Evolutionary conservation across 108 stramenopile genomes (phyloP).

Genomic region (Pseudonitzschia delicatissima): DNA sequence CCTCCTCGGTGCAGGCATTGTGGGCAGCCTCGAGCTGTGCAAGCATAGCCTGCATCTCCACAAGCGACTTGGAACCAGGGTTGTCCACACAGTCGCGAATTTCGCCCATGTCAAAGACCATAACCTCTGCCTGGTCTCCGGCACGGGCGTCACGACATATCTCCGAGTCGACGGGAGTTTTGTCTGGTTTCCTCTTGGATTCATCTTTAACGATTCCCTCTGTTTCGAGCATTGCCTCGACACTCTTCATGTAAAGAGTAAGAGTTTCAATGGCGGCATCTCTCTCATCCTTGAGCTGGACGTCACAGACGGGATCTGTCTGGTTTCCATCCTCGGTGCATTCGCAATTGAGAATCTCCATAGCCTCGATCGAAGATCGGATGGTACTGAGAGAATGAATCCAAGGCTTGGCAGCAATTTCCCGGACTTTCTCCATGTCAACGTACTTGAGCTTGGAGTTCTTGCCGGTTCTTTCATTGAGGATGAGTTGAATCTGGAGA

Average conservation of each 20-base stretch:
- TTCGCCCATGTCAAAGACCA: constrained; percentile 2
- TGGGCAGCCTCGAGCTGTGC: background rate
- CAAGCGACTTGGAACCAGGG: background rate
- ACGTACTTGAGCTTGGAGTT: constrained; percentile 3
- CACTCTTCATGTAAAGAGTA: constrained; percentile 4
- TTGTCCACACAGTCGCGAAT: constrained; percentile 3
- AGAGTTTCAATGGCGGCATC: constrained; percentile 1
- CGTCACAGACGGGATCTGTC: constrained; percentile 6
- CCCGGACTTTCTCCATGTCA: background rate
- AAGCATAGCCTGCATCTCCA: constrained; percentile 3
- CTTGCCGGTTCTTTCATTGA: background rate
- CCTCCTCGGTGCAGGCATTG: constrained; percentile 8
- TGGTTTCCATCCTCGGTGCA: constrained; percentile 22
- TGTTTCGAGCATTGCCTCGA: background rate
- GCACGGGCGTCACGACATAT: constrained; percentile 8
- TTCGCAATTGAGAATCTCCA: constrained; percentile 3
- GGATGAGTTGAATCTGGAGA: background rate
- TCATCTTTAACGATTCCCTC: background rate
- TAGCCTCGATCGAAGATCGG: background rate
- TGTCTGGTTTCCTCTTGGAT: background rate
- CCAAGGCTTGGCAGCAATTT: background rate
- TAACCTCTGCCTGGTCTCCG: background rate
- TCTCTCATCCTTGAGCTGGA: constrained; percentile 12
- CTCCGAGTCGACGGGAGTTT: background rate
- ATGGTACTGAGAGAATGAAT: background rate